A percentile compares a stretch with the other conserved stretches of the same genome.
phyloP scores from a whole-genome alignment of 108 stramenopile genomes.

The Pseudonitzschia multistriata region DNA sequence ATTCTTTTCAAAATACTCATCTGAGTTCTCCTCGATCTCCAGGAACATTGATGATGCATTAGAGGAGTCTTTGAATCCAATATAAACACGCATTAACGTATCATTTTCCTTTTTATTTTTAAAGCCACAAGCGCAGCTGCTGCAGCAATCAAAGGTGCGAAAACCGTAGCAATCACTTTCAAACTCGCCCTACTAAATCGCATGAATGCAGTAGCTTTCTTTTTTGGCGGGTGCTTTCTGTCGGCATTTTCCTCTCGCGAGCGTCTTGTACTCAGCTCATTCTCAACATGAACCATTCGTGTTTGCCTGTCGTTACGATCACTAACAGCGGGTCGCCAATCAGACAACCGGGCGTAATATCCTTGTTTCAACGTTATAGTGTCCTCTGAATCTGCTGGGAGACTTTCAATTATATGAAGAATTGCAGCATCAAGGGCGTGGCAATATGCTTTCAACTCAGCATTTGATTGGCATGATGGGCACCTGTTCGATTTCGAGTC shows the following conservation, averaged over 20 bases:
- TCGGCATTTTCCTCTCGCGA: too few species aligned
- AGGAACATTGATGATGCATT: too few species aligned
- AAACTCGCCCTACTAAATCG: too few species aligned
- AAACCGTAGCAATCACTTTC: too few species aligned
- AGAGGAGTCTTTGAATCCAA: too few species aligned
- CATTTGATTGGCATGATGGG: slow-evolving; percentile 19
- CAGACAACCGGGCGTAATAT: slow-evolving; percentile 31
- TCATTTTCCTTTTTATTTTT: too few species aligned
- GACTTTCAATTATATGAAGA: slow-evolving; percentile 23
- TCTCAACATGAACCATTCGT: slow-evolving; percentile 16
- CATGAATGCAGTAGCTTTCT: too few species aligned
- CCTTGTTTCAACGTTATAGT: slow-evolving; percentile 18
- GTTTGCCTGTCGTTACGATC: slow-evolving; percentile 13
- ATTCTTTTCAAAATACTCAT: background rate
- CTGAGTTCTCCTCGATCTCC: background rate
- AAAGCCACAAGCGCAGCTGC: too few species aligned
- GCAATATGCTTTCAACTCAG: slow-evolving; percentile 18
- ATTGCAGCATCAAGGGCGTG: slow-evolving; percentile 43
- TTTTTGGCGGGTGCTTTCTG: too few species aligned
- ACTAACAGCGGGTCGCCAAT: slow-evolving; percentile 30
- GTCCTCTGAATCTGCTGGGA: slow-evolving; percentile 3
- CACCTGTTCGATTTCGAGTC: slow-evolving; percentile 14
- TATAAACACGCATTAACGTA: too few species aligned
- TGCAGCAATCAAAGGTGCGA: too few species aligned
- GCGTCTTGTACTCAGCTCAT: too few species aligned